phyloP scores from a whole-genome alignment of 2,329 filamentous ascomycete genomes.

The Penicillium sp. region DNA sequence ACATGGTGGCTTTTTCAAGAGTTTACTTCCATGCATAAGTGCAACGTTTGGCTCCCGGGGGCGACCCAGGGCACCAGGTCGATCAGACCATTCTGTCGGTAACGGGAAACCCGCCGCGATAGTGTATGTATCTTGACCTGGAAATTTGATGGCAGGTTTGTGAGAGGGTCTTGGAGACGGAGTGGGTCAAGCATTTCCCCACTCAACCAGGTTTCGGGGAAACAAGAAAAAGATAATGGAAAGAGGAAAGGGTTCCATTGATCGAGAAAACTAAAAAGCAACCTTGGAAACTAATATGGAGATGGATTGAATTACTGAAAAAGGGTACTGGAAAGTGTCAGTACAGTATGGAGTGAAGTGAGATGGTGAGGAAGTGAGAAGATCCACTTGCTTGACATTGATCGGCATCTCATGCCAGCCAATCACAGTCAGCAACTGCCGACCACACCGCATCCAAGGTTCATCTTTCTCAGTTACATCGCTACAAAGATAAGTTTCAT shows the following conservation, averaged over 20 bases:
- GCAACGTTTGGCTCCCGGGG: slow-evolving; percentile 6
- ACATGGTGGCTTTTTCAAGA: not conserved
- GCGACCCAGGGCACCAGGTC: slow-evolving; percentile 15
- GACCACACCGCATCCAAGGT: not conserved
- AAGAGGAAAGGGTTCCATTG: not conserved
- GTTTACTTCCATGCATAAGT: not conserved
- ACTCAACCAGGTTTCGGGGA: not conserved
- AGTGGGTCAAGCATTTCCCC: not conserved
- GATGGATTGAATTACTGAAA: not conserved
- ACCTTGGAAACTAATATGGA: not conserved
- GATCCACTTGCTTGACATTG: slow-evolving; percentile 1
- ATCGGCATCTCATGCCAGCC: slow-evolving; percentile 25
- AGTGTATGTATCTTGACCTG: slow-evolving; percentile 10
- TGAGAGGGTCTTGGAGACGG: not conserved
- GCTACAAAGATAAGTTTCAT: not conserved
- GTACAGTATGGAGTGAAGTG: not conserved
- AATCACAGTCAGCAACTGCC: slow-evolving; percentile 13
- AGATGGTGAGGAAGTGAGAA: not conserved
- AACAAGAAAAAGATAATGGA: not conserved
- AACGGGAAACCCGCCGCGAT: slow-evolving; percentile 14
- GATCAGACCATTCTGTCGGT: slow-evolving; percentile 20
- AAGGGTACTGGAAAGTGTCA: not conserved
- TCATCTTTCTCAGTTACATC: not conserved
- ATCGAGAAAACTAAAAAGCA: too few relatives aligned
- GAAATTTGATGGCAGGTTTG: not conserved